Evolutionary conservation across 495 filamentous ascomycete genomes (phyloP), one percentile per base, ranked within the genome.

Genomic region (Podospora anserina): DNA sequence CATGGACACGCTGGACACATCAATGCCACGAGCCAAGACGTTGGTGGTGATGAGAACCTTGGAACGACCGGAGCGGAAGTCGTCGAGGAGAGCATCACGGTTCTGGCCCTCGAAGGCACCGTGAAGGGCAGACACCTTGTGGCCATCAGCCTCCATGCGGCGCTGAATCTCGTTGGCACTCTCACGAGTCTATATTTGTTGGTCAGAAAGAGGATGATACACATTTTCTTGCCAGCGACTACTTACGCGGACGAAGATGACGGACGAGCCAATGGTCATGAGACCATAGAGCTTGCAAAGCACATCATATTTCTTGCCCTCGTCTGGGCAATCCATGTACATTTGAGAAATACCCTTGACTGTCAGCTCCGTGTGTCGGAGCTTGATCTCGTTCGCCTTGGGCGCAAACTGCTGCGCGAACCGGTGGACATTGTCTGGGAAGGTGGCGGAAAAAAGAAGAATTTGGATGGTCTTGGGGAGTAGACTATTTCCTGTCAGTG

Each of bases 21-120:
- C 96, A 69, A 99, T 97, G 72, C 96, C 96, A 74, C 96, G 92
- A 5, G 96, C 91, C 62, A 99, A 87, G 53, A 99, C 94, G 75
- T 99, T 98, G 72, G 96, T 99, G 0, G 96, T 94, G 75, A 98
- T 97, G 67, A 99, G 89, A n/a, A 99, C 95, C 83, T 98, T 99
- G 64, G 92, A 91, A 28, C 87, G 82, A 62, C 94, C 93, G 23
- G 77, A 84, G 68, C 95, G 90, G 88, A 98, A 99, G 15, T 89
- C 80, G 72, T 97, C 91, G 68, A 99, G 91, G 69, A 98, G 87
- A 0, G 81, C 76, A 74, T 99, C 96, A 77, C 96, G 91, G 70
- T 93, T 87, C 6, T 80, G 81, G 19, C 92, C 94, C 70, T 97
- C 91, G 63, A 93, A 88, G 61, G 88, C 93, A 77, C 92, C 92